Evolutionary conservation across 2,329 filamentous ascomycete species (phyloP).

Genomic region (Uncinocarpus reesii): DNA sequence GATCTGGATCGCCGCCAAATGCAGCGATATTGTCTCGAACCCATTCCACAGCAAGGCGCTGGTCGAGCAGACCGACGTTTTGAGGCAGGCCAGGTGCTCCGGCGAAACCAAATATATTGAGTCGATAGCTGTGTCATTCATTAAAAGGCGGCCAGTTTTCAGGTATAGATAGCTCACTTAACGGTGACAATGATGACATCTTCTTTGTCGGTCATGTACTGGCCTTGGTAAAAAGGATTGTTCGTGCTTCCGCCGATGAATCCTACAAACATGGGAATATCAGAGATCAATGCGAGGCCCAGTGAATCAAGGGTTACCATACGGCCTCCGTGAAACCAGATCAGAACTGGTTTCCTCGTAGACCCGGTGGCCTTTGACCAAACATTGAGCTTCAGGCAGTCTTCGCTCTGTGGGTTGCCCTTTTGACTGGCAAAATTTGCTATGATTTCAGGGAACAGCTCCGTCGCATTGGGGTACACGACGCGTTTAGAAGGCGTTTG

Average conservation of each 20-base stretch:
- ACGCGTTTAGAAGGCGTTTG: slow-evolving; percentile 8
- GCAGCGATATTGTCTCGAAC: slow-evolving; percentile 32
- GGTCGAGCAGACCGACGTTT: slow-evolving; percentile 43
- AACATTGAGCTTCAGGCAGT: slow-evolving; percentile 12
- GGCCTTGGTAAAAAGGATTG: slow-evolving; percentile 4
- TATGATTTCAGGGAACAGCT: slow-evolving; percentile 5
- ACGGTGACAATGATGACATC: slow-evolving; percentile 12
- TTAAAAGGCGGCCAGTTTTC: not conserved
- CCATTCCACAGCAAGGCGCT: slow-evolving; percentile 35
- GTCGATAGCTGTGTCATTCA: slow-evolving; percentile 36
- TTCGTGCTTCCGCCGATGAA: slow-evolving; percentile 22
- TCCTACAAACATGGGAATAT: slow-evolving; percentile 19
- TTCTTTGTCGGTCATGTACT: slow-evolving; percentile 8
- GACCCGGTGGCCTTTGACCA: slow-evolving; percentile 3
- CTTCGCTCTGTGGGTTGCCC: slow-evolving; percentile 10
- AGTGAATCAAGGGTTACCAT: no score
- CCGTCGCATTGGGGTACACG: slow-evolving; percentile 9
- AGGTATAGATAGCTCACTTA: slow-evolving; percentile 39
- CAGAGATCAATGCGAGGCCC: no score
- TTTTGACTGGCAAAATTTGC: slow-evolving; percentile 10
- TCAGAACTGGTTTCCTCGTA: slow-evolving; percentile 7
- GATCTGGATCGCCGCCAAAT: slow-evolving; percentile 35
- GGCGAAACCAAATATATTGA: slow-evolving; percentile 37
- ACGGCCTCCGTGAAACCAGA: slow-evolving; percentile 13
- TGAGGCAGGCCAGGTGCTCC: slow-evolving; percentile 32